These are phyloP conservation scores for Lipomyces chichibuensis DNA, from an alignment of 805 yeast genomes.

Conservation along the genomic window DNA sequence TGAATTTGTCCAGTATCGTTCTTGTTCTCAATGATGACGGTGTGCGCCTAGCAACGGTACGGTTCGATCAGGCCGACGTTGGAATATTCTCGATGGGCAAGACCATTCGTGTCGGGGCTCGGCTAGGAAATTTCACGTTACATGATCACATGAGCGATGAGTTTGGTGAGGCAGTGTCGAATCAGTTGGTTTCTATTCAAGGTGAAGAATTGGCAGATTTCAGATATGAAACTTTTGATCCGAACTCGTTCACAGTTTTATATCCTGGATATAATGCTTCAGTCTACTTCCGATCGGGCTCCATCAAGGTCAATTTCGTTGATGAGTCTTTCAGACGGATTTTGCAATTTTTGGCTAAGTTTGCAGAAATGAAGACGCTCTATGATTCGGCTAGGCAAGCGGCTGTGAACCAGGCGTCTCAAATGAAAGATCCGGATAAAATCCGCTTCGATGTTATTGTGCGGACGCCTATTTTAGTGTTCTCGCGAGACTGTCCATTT, in stretches of 20 bases:
- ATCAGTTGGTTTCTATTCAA: constrained; percentile 75
- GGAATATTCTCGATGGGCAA: constrained; percentile 71
- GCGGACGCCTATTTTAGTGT: constrained; percentile 79
- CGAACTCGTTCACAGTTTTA: constrained; percentile 47
- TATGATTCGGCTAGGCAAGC: constrained; percentile 88
- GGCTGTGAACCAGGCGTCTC: constrained; percentile 79
- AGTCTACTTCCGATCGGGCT: constrained; percentile 70
- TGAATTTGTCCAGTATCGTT: constrained; percentile 72
- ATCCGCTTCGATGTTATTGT: constrained; percentile 73
- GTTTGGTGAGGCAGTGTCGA: constrained; percentile 57
- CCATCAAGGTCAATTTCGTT: constrained; percentile 74
- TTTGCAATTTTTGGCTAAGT: constrained; percentile 66
- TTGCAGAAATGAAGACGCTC: constrained; percentile 82
- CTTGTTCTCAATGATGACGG: constrained; percentile 82
- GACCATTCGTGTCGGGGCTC: constrained; percentile 69
- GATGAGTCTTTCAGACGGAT: constrained; percentile 78
- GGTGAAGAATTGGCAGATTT: constrained; percentile 82
- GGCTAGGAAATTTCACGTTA: constrained; percentile 75
- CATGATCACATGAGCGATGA: constrained; percentile 66
- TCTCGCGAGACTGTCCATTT: constrained; percentile 58
- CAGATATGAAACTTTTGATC: constrained; percentile 78
- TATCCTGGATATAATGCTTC: constrained; percentile 53
- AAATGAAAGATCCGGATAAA: constrained; percentile 58
- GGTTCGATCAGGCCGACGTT: constrained; percentile 72
- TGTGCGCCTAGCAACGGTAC: constrained; percentile 74